Conservation (phyloP, 257 asterid genomes). For the Jasminum sambac region DNA sequence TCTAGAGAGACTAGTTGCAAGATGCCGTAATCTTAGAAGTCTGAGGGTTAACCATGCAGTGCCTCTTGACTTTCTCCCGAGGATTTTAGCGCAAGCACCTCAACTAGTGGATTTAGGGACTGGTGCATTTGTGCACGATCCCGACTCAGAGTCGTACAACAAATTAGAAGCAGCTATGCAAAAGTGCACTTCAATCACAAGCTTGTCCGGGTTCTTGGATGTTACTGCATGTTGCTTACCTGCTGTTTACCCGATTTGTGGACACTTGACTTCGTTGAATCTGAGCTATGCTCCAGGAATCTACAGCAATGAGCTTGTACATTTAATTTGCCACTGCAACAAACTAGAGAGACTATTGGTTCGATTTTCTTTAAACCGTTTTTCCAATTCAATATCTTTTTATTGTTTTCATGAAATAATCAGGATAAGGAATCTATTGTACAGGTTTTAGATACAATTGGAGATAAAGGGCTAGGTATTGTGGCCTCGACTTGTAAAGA, state of each 20-base stretch:
- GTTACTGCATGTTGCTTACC: constrained; percentile 55
- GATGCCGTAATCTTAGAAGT: constrained; percentile 60
- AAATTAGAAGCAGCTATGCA: constrained; percentile 46
- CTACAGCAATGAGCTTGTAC: constrained; percentile 49
- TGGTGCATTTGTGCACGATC: constrained; percentile 57
- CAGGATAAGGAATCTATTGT: background rate
- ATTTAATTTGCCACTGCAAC: constrained; percentile 65
- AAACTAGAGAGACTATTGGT: constrained; percentile 75
- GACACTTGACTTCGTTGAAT: constrained; percentile 62
- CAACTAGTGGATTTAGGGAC: constrained; percentile 70
- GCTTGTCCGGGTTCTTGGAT: constrained; percentile 72
- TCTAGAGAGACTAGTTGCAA: constrained; percentile 71
- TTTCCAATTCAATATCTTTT: background rate
- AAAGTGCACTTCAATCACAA: constrained; percentile 56
- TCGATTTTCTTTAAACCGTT: constrained; percentile 24
- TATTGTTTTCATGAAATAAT: background rate
- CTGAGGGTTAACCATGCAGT: constrained; percentile 67
- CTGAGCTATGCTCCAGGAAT: constrained; percentile 77
- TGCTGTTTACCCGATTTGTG: constrained; percentile 61
- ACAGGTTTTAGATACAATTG: constrained; percentile 73
- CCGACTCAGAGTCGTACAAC: constrained; percentile 47
- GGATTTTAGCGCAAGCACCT: constrained; percentile 66
- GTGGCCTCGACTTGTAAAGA: constrained; percentile 76
- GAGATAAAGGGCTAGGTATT: constrained; percentile 62
- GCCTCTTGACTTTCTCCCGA: constrained; percentile 60